Base-by-base conservation (phyloP, 1,139 yeast genomes). In the Protomyces inouyei region DNA sequence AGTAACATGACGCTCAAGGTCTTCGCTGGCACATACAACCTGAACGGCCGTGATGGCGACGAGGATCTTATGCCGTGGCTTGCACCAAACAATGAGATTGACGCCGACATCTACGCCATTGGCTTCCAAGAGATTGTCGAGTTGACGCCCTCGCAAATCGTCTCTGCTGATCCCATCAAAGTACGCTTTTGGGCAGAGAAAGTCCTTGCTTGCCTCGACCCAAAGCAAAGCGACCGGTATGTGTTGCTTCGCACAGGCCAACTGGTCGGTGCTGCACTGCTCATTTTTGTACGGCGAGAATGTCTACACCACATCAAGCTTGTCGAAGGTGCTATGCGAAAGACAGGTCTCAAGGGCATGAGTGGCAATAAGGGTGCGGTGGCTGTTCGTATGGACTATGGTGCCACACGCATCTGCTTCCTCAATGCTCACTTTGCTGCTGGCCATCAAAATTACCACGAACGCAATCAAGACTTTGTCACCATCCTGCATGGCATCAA, bases 341-440 rank as follows among this genome's bases (percentile, higher is more conserved):
- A 90, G 74, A 89, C 97, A 0, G 97, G 97, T 0, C 79, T 90
- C 68, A 96, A 96, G 18, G 97, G 97, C 18, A 89, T 90, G 76
- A 84, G 95, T 1, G 95, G 96, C 1, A 90, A 90, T 75, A 90
- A 90, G 73, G 97, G 97, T 28, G 97, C 93, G 1, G 90, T 92
- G 68, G 95, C 93, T 0, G 87, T 90, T 1, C 84, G 95, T 69
- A 85, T 90, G 72, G 81, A 82, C 52, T 89, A 81, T 74, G 90
- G 95, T 0, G 84, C 85, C 61, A 88, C 96, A 0, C 83, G 85
- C 35, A 81, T 95, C 69, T 91, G 95, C 67, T 82, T 92, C 69
- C 78, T 95, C n/a, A 90, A 91, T 3, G 87, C 97, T 0, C 98
- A 95, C 77, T 79, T 95, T 69, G 97, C 98, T 1, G 98, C 98